A percentile compares a stretch with the other conserved stretches of the same genome.
phyloP scores from a whole-genome alignment of 2,329 filamentous ascomycete species.

The Cucurbitaria berberidis region DNA sequence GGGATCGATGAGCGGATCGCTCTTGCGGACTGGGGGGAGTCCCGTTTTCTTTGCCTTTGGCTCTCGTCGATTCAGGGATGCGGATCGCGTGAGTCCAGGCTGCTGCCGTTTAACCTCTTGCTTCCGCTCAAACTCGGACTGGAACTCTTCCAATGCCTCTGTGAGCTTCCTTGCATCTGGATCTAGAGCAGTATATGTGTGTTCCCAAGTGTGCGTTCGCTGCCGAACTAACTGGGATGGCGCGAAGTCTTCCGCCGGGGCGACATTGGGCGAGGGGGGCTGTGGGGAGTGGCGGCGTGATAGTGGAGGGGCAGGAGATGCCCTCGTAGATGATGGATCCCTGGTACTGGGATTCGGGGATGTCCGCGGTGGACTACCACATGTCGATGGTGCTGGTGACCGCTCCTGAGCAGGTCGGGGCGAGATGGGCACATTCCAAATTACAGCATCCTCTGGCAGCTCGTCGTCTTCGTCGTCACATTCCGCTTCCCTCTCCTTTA shows the following conservation, averaged over 20 bases:
- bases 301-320: constrained; percentile 32
- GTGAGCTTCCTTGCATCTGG: constrained; percentile 76
- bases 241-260: constrained; percentile 29
- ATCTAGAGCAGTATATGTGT: constrained; percentile 71
- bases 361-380: constrained; percentile 36
- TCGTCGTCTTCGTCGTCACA: constrained; percentile 74
- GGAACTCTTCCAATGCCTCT: constrained; percentile 80
- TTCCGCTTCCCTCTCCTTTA: constrained; percentile 74
- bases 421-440: constrained; percentile 83
- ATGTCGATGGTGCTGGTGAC: constrained; percentile 44
- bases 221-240: constrained; percentile 48
- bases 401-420: constrained; percentile 57
- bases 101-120: constrained; percentile 61
- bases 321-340: constrained; percentile 27
- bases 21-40: constrained; percentile 71
- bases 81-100: constrained; percentile 45
- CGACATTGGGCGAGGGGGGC: constrained; percentile 27
- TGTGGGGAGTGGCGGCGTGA: constrained; percentile 25
- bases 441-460: constrained; percentile 77
- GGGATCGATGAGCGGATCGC: constrained; percentile 83
- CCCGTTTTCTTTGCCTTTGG: constrained; percentile 58
- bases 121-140: constrained; percentile 63
- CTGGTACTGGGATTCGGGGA: constrained; percentile 28
- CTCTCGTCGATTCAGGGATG: constrained; percentile 36
- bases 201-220: constrained; percentile 76